Evolutionary conservation across 345 rosid genomes (phyloP).

Genomic region (Linum usitatissimum): DNA sequence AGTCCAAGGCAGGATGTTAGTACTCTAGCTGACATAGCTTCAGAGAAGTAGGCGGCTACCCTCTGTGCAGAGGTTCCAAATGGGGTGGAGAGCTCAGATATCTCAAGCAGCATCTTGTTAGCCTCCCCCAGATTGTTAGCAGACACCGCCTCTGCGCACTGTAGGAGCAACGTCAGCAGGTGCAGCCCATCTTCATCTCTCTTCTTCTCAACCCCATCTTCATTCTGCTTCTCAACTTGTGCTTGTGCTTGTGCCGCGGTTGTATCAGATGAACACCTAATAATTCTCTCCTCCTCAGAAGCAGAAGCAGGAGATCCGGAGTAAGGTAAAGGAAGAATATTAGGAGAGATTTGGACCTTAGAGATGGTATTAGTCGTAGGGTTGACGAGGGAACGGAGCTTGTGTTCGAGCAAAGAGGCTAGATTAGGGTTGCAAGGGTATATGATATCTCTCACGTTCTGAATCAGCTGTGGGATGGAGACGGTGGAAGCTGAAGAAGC

Average conservation of each 20-base stretch:
- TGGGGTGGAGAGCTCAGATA: conserved; percentile 82
- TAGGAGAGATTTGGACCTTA: conserved; percentile 16
- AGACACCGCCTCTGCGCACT: conserved; percentile 96
- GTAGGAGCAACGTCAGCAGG: conserved; percentile 80
- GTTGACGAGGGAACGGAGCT: conserved; percentile 66
- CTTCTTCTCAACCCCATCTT: conserved; percentile 65
- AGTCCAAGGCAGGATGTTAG: conserved; percentile 84
- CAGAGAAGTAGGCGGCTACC: conserved; percentile 96
- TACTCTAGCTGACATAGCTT: conserved; percentile 89
- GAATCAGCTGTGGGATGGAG: conserved; percentile 93
- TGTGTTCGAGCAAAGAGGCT: conserved; percentile 68
- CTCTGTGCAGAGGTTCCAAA: conserved; percentile 95
- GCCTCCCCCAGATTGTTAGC: conserved; percentile 83
- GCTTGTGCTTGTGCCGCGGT: conserved; percentile 23
- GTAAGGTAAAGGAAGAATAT: conserved; percentile 3
- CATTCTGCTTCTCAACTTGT: conserved; percentile 46
- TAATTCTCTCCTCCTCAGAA: background rate
- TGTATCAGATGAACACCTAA: too few relatives aligned
- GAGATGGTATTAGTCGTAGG: conserved; percentile 21
- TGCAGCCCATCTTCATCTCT: conserved; percentile 88
- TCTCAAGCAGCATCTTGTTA: conserved; percentile 77
- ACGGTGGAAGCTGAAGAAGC: conserved; percentile 19
- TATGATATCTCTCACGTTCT: conserved; percentile 87
- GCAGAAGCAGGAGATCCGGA: conserved; percentile 14
- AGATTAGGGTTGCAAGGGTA: conserved; percentile 92